Evolutionary conservation across 2,329 filamentous ascomycete species (phyloP).

Genomic region (Trichophyton equinum): DNA sequence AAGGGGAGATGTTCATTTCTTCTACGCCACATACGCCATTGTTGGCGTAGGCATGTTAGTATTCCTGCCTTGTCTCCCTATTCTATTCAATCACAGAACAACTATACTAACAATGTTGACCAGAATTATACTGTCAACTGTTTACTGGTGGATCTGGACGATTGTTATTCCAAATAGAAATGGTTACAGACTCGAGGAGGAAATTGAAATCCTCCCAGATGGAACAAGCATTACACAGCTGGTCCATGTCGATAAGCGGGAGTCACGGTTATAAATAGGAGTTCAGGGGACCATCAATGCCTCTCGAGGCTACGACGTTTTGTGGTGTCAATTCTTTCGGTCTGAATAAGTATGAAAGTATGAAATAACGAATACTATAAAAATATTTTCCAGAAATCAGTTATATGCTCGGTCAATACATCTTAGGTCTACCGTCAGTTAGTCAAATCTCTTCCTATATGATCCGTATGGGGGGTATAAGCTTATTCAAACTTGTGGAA

Average conservation of each 20-base stretch:
- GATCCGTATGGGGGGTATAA: not conserved
- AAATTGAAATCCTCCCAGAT: slow-evolving; percentile 47
- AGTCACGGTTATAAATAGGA: too few species aligned
- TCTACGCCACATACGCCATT: slow-evolving; percentile 42
- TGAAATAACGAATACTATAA: not conserved
- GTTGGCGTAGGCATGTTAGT: slow-evolving; percentile 36
- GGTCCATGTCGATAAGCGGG: not conserved
- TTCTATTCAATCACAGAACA: slow-evolving; percentile 5
- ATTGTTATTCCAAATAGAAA: slow-evolving; percentile 46
- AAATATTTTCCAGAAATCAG: not conserved
- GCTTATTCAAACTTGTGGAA: not conserved
- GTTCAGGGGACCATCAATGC: not conserved
- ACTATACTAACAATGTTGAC: slow-evolving; percentile 9
- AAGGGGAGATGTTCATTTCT: slow-evolving; percentile 35
- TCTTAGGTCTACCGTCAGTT: not conserved
- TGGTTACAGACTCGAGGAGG: slow-evolving; percentile 52
- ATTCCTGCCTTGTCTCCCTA: not conserved
- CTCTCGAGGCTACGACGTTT: not conserved
- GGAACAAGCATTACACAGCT: slow-evolving; percentile 52
- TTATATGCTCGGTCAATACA: too few species aligned
- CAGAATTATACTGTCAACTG: slow-evolving; percentile 41
- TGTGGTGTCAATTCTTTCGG: not conserved
- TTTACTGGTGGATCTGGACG: slow-evolving; percentile 60
- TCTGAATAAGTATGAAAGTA: not conserved
- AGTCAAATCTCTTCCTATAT: not conserved